These are phyloP conservation scores for Trebouxia sp. DNA, from an alignment of 139 green algal genomes.

Conservation along the genomic window DNA sequence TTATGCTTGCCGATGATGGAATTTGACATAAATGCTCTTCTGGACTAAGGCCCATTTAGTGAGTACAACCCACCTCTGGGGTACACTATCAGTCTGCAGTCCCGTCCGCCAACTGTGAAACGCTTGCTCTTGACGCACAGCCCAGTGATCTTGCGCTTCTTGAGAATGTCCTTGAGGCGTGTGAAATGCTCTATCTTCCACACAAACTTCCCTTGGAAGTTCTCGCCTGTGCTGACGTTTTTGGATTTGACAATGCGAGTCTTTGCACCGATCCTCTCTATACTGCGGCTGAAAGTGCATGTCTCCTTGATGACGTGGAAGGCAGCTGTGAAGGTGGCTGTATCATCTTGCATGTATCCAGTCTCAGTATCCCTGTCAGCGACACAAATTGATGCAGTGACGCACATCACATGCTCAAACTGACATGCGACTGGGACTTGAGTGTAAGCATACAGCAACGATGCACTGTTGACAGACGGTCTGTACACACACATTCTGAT, in stretches of 20 bases:
- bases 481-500: too few relatives aligned
- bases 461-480: too few relatives aligned
- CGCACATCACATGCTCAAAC: too few relatives aligned
- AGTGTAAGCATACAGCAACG: too few relatives aligned
- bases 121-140: slow-evolving; percentile 74
- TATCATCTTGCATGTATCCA: slow-evolving; percentile 46
- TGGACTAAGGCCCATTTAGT: not conserved
- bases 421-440: too few relatives aligned
- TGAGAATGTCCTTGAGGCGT: slow-evolving; percentile 76
- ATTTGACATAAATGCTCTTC: not conserved
- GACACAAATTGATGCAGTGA: too few relatives aligned
- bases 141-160: slow-evolving; percentile 82
- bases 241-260: slow-evolving; percentile 29
- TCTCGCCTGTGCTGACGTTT: slow-evolving; percentile 40
- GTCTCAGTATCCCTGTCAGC: slow-evolving; percentile 14
- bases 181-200: slow-evolving; percentile 82
- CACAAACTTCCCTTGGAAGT: slow-evolving; percentile 59
- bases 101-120: slow-evolving; percentile 63
- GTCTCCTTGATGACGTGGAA: slow-evolving; percentile 74
- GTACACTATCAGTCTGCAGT: slow-evolving; percentile 76
- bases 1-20: too few relatives aligned
- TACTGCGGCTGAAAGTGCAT: slow-evolving; percentile 48
- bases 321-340: slow-evolving; percentile 57
- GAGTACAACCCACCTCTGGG: too few relatives aligned
- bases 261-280: slow-evolving; percentile 3